These are phyloP conservation scores for Candida qinlingensis DNA, from an alignment of 805 yeast species.

Conservation along the genomic window DNA sequence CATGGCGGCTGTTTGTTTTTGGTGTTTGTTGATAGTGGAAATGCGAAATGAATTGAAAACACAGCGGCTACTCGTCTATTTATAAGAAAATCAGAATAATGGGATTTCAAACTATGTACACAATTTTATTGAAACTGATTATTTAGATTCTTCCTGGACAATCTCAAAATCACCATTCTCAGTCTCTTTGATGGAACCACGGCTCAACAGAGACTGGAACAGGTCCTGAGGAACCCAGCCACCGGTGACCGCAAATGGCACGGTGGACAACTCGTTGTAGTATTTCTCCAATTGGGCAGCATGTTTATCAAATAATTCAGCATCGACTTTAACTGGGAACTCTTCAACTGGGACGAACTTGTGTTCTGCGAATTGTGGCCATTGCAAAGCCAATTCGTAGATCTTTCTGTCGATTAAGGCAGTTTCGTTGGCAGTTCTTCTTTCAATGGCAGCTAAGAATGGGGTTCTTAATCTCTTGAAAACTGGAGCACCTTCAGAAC, in stretches of 20 bases:
- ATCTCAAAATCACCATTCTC: conserved; percentile 50
- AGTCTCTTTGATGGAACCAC: conserved; percentile 60
- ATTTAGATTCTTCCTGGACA: conserved; percentile 11
- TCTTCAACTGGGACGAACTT: conserved; percentile 44
- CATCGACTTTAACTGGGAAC: conserved; percentile 59
- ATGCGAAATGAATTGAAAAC: background rate
- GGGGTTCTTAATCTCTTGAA: conserved; percentile 66
- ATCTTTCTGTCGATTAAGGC: conserved; percentile 62
- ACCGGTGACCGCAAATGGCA: conserved; percentile 84
- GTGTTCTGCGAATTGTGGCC: conserved; percentile 61
- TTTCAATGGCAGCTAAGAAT: conserved; percentile 54
- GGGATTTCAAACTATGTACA: background rate
- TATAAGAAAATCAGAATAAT: background rate
- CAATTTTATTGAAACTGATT: no score
- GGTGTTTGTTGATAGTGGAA: background rate
- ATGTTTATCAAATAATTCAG: conserved; percentile 53
- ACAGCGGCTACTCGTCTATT: background rate
- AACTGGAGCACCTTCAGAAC: conserved; percentile 78
- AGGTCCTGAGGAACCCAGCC: conserved; percentile 97
- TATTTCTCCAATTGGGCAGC: conserved; percentile 55
- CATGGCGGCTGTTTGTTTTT: conserved; percentile 1
- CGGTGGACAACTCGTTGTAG: conserved; percentile 59
- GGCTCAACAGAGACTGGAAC: conserved; percentile 65
- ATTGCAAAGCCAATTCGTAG: conserved; percentile 59
- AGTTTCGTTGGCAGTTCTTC: conserved; percentile 51